A percentile compares a stretch with the other conserved stretches of the same genome.
Conservation (phyloP, 257 asterid species). For the Cinchona pubescens region DNA sequence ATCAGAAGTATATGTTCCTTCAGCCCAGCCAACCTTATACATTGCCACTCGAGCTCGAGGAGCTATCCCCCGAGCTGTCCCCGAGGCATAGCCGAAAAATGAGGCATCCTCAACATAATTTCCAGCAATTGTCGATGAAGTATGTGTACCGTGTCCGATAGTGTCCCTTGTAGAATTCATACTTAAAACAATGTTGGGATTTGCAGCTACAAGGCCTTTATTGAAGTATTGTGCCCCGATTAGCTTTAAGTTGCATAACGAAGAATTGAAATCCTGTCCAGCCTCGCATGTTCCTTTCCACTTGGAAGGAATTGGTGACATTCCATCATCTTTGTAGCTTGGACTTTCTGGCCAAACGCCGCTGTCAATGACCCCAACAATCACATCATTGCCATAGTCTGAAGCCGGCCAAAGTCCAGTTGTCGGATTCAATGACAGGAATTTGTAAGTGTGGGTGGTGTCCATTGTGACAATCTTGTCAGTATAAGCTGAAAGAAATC, state of each 20-base stretch:
- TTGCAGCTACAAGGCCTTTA: slow-evolving; percentile 5
- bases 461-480: slow-evolving; percentile 30
- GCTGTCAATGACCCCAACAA: slow-evolving; percentile 9
- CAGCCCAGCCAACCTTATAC: slow-evolving; percentile 10
- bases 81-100: slow-evolving; percentile 17
- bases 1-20: background rate
- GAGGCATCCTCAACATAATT: slow-evolving; percentile 20
- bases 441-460: slow-evolving; percentile 46
- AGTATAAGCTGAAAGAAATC: slow-evolving; percentile 38
- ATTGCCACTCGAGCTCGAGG: slow-evolving; percentile 17
- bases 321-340: slow-evolving; percentile 11
- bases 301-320: slow-evolving; percentile 11
- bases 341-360: slow-evolving; percentile 17
- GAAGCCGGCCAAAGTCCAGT: slow-evolving; percentile 33
- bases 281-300: slow-evolving; percentile 16
- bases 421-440: slow-evolving; percentile 37
- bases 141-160: slow-evolving; percentile 17
- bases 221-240: slow-evolving; percentile 16
- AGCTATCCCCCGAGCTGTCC: slow-evolving; percentile 20
- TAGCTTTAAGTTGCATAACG: slow-evolving; percentile 10
- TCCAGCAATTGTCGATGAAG: slow-evolving; percentile 17
- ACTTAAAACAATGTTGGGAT: slow-evolving; percentile 1
- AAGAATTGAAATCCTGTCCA: slow-evolving; percentile 10
- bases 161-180: slow-evolving; percentile 19
- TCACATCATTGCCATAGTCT: slow-evolving; percentile 8